Conservation (phyloP, 2,329 filamentous ascomycete genomes). For the Sporothrix pseudoabietina region DNA sequence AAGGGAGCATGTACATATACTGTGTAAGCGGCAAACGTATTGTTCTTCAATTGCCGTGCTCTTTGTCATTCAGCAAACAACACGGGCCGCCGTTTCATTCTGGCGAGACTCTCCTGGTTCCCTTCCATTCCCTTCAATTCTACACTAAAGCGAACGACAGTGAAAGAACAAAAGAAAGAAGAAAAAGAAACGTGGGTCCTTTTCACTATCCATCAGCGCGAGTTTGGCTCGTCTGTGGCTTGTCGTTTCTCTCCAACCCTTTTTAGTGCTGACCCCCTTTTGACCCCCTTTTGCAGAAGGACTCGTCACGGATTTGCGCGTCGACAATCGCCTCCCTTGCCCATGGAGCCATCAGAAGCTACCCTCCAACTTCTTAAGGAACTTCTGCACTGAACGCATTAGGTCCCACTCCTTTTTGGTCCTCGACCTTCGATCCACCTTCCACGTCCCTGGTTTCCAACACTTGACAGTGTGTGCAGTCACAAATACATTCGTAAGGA, state of each 20-base stretch:
- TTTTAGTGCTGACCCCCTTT: background rate
- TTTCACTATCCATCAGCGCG: background rate
- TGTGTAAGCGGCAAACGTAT: background rate
- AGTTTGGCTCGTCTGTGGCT: background rate
- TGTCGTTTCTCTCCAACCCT: background rate
- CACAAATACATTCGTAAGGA: background rate
- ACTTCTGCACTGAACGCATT: background rate
- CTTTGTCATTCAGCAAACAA: background rate
- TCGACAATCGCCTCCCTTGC: conserved; percentile 8
- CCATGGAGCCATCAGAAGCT: background rate
- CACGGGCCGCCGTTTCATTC: background rate
- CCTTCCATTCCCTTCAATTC: background rate
- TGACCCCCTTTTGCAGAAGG: background rate
- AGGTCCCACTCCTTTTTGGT: background rate
- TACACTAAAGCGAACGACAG: background rate
- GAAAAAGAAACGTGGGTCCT: background rate
- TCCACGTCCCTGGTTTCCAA: conserved; percentile 2
- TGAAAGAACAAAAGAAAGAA: background rate
- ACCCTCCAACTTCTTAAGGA: background rate
- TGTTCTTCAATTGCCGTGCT: background rate
- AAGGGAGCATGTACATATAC: background rate
- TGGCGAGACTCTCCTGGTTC: background rate
- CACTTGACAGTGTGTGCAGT: background rate
- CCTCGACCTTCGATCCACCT: background rate
- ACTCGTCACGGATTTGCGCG: conserved; percentile 20